Percentiles rank a stretch among this genome's conserved stretches.
Conservation (phyloP, 192 early-diverging fungal species). For the Coemansia sp. region DNA sequence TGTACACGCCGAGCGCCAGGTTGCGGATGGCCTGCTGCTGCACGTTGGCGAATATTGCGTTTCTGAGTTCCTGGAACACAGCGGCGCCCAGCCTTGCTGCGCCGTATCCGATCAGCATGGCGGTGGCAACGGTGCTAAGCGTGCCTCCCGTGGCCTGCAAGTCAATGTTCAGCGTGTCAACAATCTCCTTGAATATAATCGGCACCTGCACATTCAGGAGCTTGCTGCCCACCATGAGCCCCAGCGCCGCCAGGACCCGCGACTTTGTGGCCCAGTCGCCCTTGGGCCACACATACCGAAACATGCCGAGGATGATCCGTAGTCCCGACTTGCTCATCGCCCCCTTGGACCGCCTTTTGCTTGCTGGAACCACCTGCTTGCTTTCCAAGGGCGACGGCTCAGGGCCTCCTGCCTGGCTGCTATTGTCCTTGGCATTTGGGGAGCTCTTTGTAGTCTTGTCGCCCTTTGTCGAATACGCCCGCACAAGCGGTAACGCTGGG, state of each 20-base stretch:
- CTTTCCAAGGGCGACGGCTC: no score
- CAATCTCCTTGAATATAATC: constrained; percentile 89
- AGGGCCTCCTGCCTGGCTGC: background rate
- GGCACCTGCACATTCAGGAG: constrained; percentile 93
- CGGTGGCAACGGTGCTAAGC: constrained; percentile 78
- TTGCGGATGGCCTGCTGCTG: constrained; percentile 91
- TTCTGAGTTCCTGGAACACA: constrained; percentile 84
- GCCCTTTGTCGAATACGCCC: constrained; percentile 1
- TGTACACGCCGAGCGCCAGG: constrained; percentile 85
- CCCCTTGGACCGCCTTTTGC: constrained; percentile 18
- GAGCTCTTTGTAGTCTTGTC: background rate
- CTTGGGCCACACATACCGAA: constrained; percentile 89
- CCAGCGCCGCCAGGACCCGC: constrained; percentile 82
- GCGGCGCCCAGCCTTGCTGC: constrained; percentile 81
- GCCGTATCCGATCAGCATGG: constrained; percentile 94
- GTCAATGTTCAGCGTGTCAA: constrained; percentile 81
- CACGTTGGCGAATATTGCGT: constrained; percentile 91
- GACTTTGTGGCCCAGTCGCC: constrained; percentile 79
- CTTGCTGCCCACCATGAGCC: constrained; percentile 81
- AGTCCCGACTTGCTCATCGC: constrained; percentile 49
- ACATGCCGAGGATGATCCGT: constrained; percentile 71
- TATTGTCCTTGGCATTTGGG: background rate
- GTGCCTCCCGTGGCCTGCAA: constrained; percentile 61
- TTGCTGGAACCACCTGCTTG: background rate
- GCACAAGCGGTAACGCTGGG: background rate